Evolutionary conservation across 768 basidiomycete genomes (phyloP).

Genomic region (Boletus speciosus): DNA sequence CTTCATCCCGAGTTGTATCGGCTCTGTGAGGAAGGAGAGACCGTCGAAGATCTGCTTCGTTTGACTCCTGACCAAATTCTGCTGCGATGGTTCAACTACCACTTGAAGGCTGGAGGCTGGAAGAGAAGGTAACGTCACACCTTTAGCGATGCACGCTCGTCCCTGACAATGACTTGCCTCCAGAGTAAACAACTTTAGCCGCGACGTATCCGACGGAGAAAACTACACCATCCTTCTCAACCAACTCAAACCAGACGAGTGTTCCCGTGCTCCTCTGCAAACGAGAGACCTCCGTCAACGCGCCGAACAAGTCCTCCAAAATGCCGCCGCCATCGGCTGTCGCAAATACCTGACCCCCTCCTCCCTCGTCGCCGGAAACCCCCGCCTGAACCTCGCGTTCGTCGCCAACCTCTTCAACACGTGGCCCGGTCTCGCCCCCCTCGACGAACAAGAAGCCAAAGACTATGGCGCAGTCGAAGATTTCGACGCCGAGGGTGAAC

Average conservation of each 20-base stretch:
- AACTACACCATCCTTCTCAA: conserved; percentile 96
- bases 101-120: conserved; percentile 94
- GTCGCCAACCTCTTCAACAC: conserved; percentile 99
- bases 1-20: conserved; percentile 95
- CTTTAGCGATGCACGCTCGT: not conserved
- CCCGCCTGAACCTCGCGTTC: conserved; percentile 95
- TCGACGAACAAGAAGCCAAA: conserved; percentile 92
- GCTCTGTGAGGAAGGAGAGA: conserved; percentile 95
- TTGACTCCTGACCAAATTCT: conserved; percentile 97
- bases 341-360: conserved; percentile 93
- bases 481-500: conserved; percentile 98
- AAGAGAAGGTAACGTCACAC: conserved; percentile 57
- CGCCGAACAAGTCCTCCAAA: conserved; percentile 92
- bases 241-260: conserved; percentile 92
- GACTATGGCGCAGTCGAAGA: conserved; percentile 89
- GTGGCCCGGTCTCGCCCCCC: conserved; percentile 88
- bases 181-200: conserved; percentile 96
- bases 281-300: conserved; percentile 77
- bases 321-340: conserved; percentile 91
- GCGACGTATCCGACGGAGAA: conserved; percentile 95
- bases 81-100: conserved; percentile 98
- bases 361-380: conserved; percentile 90
- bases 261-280: conserved; percentile 87
- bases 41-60: conserved; percentile 89
- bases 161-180: conserved; percentile 3